These are phyloP conservation scores for Prosopis cineraria DNA, from an alignment of 306 rosid genomes.

Conservation along the genomic window DNA sequence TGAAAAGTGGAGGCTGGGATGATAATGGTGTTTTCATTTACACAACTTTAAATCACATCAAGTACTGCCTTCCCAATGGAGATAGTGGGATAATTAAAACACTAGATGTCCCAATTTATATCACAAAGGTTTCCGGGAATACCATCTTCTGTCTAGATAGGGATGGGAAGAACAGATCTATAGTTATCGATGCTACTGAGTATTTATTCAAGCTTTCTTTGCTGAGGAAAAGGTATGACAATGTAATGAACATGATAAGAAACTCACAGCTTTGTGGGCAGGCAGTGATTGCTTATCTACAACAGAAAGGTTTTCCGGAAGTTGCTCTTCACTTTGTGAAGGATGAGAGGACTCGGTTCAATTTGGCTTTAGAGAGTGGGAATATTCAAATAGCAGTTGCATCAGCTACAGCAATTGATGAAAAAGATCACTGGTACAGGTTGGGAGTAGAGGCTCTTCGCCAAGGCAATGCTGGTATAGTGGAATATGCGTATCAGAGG, in stretches of 20 bases:
- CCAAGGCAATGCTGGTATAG: slow-evolving; percentile 94
- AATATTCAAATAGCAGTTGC: slow-evolving; percentile 94
- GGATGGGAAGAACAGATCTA: slow-evolving; percentile 82
- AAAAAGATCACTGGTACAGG: slow-evolving; percentile 92
- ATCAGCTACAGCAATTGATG: slow-evolving; percentile 94
- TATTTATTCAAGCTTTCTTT: slow-evolving; percentile 87
- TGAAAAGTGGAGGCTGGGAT: slow-evolving; percentile 98
- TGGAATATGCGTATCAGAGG: slow-evolving; percentile 96
- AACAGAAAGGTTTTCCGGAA: slow-evolving; percentile 96
- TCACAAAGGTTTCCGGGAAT: slow-evolving; percentile 82
- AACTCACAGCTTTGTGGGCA: slow-evolving; percentile 96
- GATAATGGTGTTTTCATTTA: slow-evolving; percentile 93
- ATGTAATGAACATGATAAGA: slow-evolving; percentile 95
- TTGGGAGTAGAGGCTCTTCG: slow-evolving; percentile 97
- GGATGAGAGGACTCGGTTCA: slow-evolving; percentile 89
- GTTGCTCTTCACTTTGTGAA: slow-evolving; percentile 97
- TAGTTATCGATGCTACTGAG: slow-evolving; percentile 84
- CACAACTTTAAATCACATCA: slow-evolving; percentile 87
- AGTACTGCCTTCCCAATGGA: slow-evolving; percentile 93
- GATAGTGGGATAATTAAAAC: slow-evolving; percentile 93
- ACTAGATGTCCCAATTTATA: slow-evolving; percentile 89
- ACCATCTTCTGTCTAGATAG: slow-evolving; percentile 87
- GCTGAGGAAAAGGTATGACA: slow-evolving; percentile 73
- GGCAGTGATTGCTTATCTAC: slow-evolving; percentile 93
- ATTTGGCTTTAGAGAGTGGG: slow-evolving; percentile 95